Percentiles rank a stretch among this genome's conserved stretches.
Evolutionary conservation across 2,329 filamentous ascomycete species (phyloP).

Genomic region (Epichloe baconii): DNA sequence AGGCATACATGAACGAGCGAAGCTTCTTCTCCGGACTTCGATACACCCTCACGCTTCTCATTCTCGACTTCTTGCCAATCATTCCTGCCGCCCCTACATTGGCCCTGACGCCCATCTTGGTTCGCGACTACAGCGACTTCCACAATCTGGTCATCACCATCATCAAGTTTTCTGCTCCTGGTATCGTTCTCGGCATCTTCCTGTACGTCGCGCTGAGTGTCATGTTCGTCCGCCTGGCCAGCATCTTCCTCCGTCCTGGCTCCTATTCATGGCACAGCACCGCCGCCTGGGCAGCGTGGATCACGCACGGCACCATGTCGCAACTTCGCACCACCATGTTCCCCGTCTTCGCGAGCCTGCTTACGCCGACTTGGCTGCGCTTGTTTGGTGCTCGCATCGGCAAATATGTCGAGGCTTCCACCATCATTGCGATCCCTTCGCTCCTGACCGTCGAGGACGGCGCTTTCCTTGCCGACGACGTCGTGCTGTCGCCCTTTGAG

Average conservation of each 20-base stretch:
- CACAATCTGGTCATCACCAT: conserved; percentile 2
- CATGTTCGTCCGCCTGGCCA: conserved; percentile 5
- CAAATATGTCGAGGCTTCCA: conserved; percentile 9
- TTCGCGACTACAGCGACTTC: conserved; percentile 7
- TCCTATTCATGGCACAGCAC: conserved; percentile 10
- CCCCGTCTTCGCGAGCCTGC: conserved; percentile 11
- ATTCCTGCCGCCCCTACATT: conserved; percentile 5
- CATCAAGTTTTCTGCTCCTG: conserved; percentile 5
- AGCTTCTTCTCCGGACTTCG: conserved; percentile 3
- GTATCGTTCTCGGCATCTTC: conserved; percentile 5
- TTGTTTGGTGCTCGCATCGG: conserved; percentile 10
- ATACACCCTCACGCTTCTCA: conserved; percentile 6
- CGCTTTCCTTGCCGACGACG: conserved; percentile 12
- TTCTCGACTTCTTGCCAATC: conserved; percentile 8
- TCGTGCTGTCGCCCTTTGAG: conserved; percentile 9
- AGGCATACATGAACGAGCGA: neutral
- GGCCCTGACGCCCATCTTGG: conserved; percentile 6
- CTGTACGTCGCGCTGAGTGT: conserved; percentile 1
- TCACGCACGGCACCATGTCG: conserved; percentile 9
- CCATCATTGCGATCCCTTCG: conserved; percentile 9
- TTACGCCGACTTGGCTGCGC: conserved; percentile 10
- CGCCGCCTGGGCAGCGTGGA: conserved; percentile 10
- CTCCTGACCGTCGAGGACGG: conserved; percentile 9
- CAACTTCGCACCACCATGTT: conserved; percentile 6
- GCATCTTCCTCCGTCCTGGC: conserved; percentile 7